A percentile compares a stretch with the other conserved stretches of the same genome.
Evolutionary conservation across 805 yeast species (phyloP).

Genomic region (Zygoascus tannicola): DNA sequence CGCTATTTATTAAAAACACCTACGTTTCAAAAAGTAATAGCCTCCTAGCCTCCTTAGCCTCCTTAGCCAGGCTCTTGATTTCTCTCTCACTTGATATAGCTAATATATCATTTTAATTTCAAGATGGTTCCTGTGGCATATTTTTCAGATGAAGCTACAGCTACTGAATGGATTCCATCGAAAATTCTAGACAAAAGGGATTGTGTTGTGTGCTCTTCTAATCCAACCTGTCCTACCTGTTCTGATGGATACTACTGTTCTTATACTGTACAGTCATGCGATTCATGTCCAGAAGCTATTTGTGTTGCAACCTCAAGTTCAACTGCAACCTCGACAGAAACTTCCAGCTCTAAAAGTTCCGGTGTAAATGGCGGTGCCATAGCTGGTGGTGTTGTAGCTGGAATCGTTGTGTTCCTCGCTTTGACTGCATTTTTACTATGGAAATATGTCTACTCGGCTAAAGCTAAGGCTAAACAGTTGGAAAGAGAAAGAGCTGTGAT

Average conservation of each 20-base stretch:
- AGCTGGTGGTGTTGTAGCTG: constrained; percentile 67
- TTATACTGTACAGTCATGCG: constrained; percentile 47
- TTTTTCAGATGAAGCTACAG: too few species aligned
- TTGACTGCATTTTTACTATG: constrained; percentile 32
- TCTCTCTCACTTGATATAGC: too few species aligned
- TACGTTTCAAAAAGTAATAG: too few species aligned
- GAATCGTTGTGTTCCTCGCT: constrained; percentile 38
- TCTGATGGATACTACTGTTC: constrained; percentile 43
- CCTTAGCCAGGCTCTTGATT: too few species aligned
- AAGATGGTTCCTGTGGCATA: too few species aligned
- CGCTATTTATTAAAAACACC: too few species aligned
- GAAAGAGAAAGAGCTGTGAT: constrained; percentile 15
- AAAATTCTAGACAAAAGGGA: constrained; percentile 9
- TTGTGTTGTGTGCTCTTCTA: constrained; percentile 28
- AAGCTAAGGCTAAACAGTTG: constrained; percentile 27
- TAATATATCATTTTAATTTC: too few species aligned
- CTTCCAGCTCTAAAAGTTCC: neutral
- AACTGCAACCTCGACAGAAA: neutral
- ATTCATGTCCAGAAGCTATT: constrained; percentile 44
- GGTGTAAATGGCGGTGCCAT: constrained; percentile 44
- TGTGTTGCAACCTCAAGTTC: constrained; percentile 31
- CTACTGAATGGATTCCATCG: too few species aligned
- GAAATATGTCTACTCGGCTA: constrained; percentile 32
- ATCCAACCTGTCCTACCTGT: constrained; percentile 49
- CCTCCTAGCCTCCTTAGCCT: too few species aligned